phyloP scores from a whole-genome alignment of 257 asterid genomes.

The Oldenlandia corymbosa region DNA sequence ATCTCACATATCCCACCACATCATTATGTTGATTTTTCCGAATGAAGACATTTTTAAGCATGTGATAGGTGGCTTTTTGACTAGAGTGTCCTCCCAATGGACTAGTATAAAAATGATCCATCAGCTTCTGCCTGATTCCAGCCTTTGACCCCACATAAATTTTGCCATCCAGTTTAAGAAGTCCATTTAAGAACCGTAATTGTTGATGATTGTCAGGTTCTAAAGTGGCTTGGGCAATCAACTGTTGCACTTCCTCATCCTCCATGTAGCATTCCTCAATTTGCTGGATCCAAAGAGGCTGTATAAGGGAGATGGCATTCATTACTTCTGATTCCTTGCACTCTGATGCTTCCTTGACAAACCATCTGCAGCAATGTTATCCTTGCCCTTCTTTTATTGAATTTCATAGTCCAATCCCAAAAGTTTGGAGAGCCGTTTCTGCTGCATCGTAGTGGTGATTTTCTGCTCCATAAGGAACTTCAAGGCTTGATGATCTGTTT shows the following conservation, averaged over 20 bases:
- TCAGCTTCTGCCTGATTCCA: not conserved
- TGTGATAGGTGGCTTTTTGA: not conserved
- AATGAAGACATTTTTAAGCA: not conserved
- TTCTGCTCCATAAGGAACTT: not conserved
- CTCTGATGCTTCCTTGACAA: not conserved
- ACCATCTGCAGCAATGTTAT: not conserved
- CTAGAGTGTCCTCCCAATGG: not conserved
- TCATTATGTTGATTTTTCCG: not conserved
- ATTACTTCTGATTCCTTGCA: too few species aligned
- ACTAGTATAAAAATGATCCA: not conserved
- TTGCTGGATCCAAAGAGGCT: too few species aligned
- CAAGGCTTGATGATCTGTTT: not conserved
- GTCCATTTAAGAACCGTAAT: too few species aligned
- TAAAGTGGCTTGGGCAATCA: too few species aligned
- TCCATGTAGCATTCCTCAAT: too few species aligned
- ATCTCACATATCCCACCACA: too few species aligned
- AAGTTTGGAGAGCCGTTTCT: not conserved
- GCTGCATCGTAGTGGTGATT: not conserved
- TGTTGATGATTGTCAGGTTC: too few species aligned
- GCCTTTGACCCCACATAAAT: not conserved
- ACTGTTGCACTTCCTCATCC: too few species aligned
- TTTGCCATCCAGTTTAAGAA: not conserved
- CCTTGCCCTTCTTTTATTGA: not conserved
- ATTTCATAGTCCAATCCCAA: not conserved
- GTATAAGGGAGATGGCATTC: not conserved